Base-by-base conservation (phyloP, 2,329 filamentous ascomycete genomes). In the Malbranchea cinnamomea region DNA sequence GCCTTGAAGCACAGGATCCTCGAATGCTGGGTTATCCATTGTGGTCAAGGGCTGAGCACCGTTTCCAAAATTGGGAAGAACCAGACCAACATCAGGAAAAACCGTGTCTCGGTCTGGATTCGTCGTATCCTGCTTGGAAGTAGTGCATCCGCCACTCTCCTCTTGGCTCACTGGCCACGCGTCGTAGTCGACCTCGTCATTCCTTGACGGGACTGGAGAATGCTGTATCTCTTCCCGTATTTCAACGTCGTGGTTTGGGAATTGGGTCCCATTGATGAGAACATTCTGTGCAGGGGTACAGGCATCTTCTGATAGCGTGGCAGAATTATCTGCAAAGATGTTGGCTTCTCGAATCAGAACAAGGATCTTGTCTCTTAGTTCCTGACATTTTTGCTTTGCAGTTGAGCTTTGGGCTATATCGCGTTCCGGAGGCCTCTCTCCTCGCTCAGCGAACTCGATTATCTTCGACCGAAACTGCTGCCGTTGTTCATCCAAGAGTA, bases 381-480 rank as follows among this genome's bases (percentile, higher is more conserved):
- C 31, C n/a, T 47, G 46, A 26, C 59, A 30, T 18, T 54, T 44
- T 24, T 47, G 37, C 16, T 47, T 40, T 11, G 52, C 42, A 15
- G 42, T 38, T 36, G 48, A 48, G 33, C 46, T 54, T 34, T 54
- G 41, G 24, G 45, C 37, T 13, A 58, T 34, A 28, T 56, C 50
- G 20, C 44, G 32, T 4, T 40, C 41, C 10, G 46, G 42, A 22
- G 48, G 41, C 23, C 52, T 45, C 9, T 43, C 37, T 20, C 53
- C 54, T 35, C 49, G 47, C 22, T 48, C 46, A 17, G 59, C 47
- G 8, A 43, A 43, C 24, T 43, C 37, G 30, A 59, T 48, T n/a
- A 59, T 42, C 6, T 42, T 41, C 26, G 46, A 39, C 37, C 55
- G 59, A 10, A 56, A 37, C 21, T 40, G 38, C 10, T 53, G 41